A percentile compares a stretch with the other conserved stretches of the same genome.
Evolutionary conservation across 305 asterid genomes (phyloP).

Genomic region (Fraxinus sp.): DNA sequence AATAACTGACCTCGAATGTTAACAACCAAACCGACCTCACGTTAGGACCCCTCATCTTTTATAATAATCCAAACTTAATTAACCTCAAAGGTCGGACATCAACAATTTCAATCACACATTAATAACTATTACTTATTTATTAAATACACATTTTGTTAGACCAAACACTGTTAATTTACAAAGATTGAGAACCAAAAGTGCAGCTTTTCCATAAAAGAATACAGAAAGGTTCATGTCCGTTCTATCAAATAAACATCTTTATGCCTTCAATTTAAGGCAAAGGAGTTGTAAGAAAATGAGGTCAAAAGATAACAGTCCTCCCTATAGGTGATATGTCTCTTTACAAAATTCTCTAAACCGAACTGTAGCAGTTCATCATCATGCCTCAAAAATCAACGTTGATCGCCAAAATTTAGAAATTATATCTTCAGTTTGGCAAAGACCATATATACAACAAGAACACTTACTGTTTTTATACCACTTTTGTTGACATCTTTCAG

Average conservation of each 20-base stretch:
- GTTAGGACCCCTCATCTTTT: too few relatives aligned
- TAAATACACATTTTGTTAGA: background rate
- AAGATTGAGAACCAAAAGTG: background rate
- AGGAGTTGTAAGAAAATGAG: background rate
- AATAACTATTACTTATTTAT: background rate
- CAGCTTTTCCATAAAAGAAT: background rate
- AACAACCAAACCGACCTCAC: too few relatives aligned
- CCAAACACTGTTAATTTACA: background rate
- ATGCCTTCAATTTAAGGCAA: constrained; percentile 17
- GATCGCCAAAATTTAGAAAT: constrained; percentile 14
- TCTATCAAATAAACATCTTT: background rate
- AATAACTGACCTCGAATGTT: too few relatives aligned
- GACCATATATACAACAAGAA: constrained; percentile 30
- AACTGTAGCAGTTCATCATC: constrained; percentile 4
- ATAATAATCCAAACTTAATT: too few relatives aligned
- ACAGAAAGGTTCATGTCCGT: background rate
- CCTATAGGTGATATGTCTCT: background rate
- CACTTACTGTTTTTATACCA: background rate
- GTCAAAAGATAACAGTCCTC: background rate
- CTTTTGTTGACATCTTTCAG: background rate
- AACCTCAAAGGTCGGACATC: too few relatives aligned
- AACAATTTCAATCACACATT: background rate
- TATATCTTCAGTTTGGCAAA: constrained; percentile 17
- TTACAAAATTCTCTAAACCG: constrained; percentile 14
- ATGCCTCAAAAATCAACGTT: constrained; percentile 21